phyloP scores from a whole-genome alignment of 2,329 filamentous ascomycete species.

The Aspergillus sp. region DNA sequence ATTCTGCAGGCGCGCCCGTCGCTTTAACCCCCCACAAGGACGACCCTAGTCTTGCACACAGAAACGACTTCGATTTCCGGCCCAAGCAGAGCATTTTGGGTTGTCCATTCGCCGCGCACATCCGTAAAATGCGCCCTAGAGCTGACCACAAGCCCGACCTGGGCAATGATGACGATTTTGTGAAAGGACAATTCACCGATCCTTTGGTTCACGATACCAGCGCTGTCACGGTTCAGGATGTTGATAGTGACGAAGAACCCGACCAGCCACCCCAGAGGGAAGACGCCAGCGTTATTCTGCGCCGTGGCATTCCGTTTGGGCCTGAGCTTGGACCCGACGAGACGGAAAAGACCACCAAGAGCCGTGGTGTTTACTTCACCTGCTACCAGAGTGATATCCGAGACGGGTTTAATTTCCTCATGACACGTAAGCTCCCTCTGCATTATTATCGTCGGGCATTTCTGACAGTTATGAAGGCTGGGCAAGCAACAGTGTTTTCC shows the following conservation, averaged over 20 bases:
- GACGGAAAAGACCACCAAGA: constrained; percentile 26
- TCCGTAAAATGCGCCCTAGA: constrained; percentile 49
- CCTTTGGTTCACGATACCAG: too few relatives aligned
- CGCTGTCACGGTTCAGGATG: too few relatives aligned
- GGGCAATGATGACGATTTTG: not conserved
- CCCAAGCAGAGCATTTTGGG: constrained; percentile 28
- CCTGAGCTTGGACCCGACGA: constrained; percentile 38
- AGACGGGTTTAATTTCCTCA: constrained; percentile 29
- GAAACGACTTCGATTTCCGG: constrained; percentile 43
- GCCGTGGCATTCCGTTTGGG: constrained; percentile 48
- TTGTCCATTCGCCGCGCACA: constrained; percentile 50
- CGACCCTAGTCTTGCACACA: constrained; percentile 31
- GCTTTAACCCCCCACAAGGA: constrained; percentile 31
- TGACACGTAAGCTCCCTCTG: constrained; percentile 19
- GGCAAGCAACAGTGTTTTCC: constrained; percentile 22
- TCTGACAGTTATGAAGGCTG: constrained; percentile 15
- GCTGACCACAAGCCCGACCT: constrained; percentile 26
- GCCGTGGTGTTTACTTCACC: constrained; percentile 48
- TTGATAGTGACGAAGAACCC: too few relatives aligned
- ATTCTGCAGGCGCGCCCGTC: constrained; percentile 32
- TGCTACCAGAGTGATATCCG: constrained; percentile 48
- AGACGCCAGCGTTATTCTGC: constrained; percentile 37
- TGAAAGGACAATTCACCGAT: not conserved
- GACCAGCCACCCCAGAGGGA: not conserved
- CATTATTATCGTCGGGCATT: not conserved